Base-by-base conservation (phyloP, 2,329 filamentous ascomycete genomes). In the Apiospora kogelbergensis region DNA sequence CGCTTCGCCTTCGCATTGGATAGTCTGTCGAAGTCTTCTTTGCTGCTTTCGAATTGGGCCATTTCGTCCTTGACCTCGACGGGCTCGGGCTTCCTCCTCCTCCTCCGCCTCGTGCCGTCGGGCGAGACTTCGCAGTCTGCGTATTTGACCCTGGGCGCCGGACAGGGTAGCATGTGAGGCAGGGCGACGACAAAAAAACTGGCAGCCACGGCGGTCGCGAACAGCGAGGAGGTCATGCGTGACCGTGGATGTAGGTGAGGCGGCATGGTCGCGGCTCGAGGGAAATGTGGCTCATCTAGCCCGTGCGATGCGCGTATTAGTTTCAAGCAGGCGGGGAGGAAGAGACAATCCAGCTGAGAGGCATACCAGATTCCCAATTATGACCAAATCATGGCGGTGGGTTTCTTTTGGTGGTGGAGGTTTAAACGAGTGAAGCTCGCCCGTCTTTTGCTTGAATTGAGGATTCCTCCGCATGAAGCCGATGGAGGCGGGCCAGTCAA, bases 171-270 rank as follows among this genome's bases (percentile, higher is more conserved):
- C 40, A 97, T 78, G 80, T 99, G 96, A 26, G 96, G 96, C 60
- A 97, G 85, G 40, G 89, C 93, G 67, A 99, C 96, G 71, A 99
- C 95, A 72, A 97, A 88, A 80, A 99, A 97, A 74, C 93, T 96
- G 41, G 94, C 90, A 71, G 93, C 86, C 68, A 98, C 88, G 1
- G 95, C 98, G n/a, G 92, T 93, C 66, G 94, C 94, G 84, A 99
- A 99, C 70, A 99, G 91, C 63, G 94, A 96, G 68, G 93, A 95
- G 75, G 96, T 99, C 84, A 94, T 93, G 76, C 93, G 91, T 74
- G 95, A 98, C 80, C 95, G 91, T 42, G 96, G 96, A 81, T 99
- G 96, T 53, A 99, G 90, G 82, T 95, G 92, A 71, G 93, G 93
- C 76, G 93, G 90, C 93, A 96, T 96, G 60, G 69, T 63, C 46